Base-by-base conservation (phyloP, 2,329 filamentous ascomycete genomes). In the Aspergillus glaucus region DNA sequence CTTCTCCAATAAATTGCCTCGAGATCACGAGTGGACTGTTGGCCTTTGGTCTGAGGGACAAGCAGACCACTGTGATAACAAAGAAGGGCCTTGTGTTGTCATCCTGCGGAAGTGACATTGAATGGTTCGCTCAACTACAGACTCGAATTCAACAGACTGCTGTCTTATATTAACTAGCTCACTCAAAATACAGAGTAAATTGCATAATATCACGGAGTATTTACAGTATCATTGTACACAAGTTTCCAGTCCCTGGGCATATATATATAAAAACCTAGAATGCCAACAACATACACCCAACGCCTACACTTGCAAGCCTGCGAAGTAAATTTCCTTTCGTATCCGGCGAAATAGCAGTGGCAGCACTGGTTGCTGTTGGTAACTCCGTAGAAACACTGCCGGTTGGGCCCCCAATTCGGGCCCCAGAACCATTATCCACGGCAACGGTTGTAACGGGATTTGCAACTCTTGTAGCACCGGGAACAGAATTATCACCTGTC, bases 401-500 rank as follows among this genome's bases (percentile, higher is more conserved):
- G 9, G 55, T 52, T 14, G 59, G 57, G 4, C 58, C 62, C 15
- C 65, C 64, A 48, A 66, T 65, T 17, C 76, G 68, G 3, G 72
- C 76, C 8, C 75, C 76, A 3, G 69, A 72, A 3, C 69, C 68
- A 45, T 62, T 65, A 24, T 21, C 37, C 37, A 58, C 60, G 1
- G 71, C 65, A 1, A 75, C 70, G 0, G 70, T 71, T 2, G 76
- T 75, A 21, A 80, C 74, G 4, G 79, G 72, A 43, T 75, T 72
- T 1, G 70, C 40, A 1, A 81, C 79, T n/a, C 56, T 62, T 0
- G 75, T 77, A 5, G 80, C 79, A 41, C 72, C 70, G 0, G 80
- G 80, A 2, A 83, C 72, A 8, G 74, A 73, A 34, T 66, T 55
- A 3, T 67, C 55, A 2, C 76, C 76, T 14, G 69, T 70, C 6